Base-by-base conservation (phyloP, 2,329 filamentous ascomycete genomes). In the Verticillium nubilum region DNA sequence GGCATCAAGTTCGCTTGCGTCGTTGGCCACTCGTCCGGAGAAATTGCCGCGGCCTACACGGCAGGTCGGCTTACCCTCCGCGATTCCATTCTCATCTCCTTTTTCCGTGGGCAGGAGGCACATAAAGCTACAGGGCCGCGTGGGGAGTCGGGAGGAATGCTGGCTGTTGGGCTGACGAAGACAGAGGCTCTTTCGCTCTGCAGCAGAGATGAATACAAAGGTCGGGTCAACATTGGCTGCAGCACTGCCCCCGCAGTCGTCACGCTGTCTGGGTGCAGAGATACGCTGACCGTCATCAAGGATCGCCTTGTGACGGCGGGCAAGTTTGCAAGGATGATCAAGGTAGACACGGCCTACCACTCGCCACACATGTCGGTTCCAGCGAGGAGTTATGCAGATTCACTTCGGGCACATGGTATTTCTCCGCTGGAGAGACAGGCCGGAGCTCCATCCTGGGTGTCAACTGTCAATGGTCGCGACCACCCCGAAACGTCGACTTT, bases 1-100 rank as follows among this genome's bases (percentile, higher is more conserved):
- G 72, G 72, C 1, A 59, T 80, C 25, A 53, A 60, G 0, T 71
- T 76, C 3, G 47, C 62, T 2, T 71, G 69, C 2, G 76, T 78
- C 0, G 71, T 80, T 3, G 79, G 80, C 2, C 80, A 82, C 64
- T 80, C 78, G 0, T 78, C 76, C 0, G 80, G 80, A 1, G 80
- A 83, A 62, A 80, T 82, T 15, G 78, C 68, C 1, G 79, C 79
- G 0, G 80, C 77, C 0, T 84, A 81, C 63, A 78, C 79, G 0
- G 75, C 78, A 0, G 80, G 79, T 1, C 29, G 37, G 23, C 58
- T 85, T 5, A 56, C 55, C n/a, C 10, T 19, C 5, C 58, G 52
- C 1, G 64, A 69, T 26, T 69, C 70, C 4, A 67, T 71, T 9
- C 42, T 61, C 0, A 64, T 70, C 7, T 64, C 63, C 35, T 69